Conservation (phyloP, 192 early-diverging fungal species). For the Umbelopsis ramanniana region DNA sequence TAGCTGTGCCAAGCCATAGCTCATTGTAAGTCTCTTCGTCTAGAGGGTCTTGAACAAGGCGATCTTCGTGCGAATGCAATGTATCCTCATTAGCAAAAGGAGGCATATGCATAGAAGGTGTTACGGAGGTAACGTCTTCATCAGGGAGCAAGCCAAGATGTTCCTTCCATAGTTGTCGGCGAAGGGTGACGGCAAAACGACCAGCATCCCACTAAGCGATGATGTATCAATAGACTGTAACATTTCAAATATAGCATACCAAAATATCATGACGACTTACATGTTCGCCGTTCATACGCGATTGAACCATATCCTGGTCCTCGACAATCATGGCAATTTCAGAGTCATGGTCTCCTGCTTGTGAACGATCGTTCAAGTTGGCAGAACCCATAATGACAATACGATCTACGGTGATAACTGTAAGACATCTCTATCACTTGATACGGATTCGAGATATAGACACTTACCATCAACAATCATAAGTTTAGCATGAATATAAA, state of each 20-base stretch:
- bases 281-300: constrained; percentile 73
- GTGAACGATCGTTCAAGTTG: constrained; percentile 93
- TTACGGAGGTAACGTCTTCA: constrained; percentile 42
- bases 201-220: constrained; percentile 66
- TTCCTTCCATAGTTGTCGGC: constrained; percentile 79
- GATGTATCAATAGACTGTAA: neutral
- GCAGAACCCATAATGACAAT: constrained; percentile 85
- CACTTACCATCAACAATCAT: constrained; percentile 80
- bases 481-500: constrained; percentile 88
- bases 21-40: constrained; percentile 59
- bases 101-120: constrained; percentile 34
- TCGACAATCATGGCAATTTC: constrained; percentile 87
- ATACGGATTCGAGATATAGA: neutral
- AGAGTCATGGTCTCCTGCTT: constrained; percentile 83
- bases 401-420: constrained; percentile 53
- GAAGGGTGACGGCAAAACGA: constrained; percentile 74
- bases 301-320: constrained; percentile 67
- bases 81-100: constrained; percentile 37
- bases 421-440: neutral
- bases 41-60: constrained; percentile 69
- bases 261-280: constrained; percentile 28
- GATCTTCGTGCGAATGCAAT: constrained; percentile 37
- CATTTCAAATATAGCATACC: no score
- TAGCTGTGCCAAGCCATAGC: constrained; percentile 68
- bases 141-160: constrained; percentile 75